A percentile compares a stretch with the other conserved stretches of the same genome.
phyloP scores from a whole-genome alignment of 2,329 filamentous ascomycete genomes.

The Fusarium sp. region DNA sequence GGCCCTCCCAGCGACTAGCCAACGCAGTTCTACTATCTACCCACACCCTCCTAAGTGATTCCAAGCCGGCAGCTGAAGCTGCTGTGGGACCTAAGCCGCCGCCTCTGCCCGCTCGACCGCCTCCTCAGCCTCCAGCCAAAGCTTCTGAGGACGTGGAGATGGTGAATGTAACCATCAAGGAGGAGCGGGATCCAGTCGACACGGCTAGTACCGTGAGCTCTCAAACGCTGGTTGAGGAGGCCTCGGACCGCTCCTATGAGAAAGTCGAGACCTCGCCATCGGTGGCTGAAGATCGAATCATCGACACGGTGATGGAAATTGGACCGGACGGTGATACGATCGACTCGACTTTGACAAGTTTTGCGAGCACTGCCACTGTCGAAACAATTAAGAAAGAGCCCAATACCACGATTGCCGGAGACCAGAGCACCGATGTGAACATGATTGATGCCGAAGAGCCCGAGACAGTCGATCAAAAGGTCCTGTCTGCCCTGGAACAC shows the following conservation, averaged over 20 bases:
- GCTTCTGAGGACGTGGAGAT: conserved; percentile 54
- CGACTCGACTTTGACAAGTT: conserved; percentile 17
- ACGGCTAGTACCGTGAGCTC: conserved; percentile 66
- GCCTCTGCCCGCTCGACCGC: conserved; percentile 66
- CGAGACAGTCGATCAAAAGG: conserved; percentile 62
- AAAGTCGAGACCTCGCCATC: conserved; percentile 48
- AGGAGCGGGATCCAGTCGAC: conserved; percentile 53
- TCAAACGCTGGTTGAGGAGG: conserved; percentile 65
- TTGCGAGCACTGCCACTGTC: conserved; percentile 4
- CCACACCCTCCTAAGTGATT: conserved; percentile 54
- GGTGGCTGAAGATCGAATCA: conserved; percentile 42
- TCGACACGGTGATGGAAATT: conserved; percentile 45
- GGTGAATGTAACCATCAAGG: conserved; percentile 53
- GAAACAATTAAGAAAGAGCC: conserved; percentile 21
- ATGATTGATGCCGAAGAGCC: conserved; percentile 53
- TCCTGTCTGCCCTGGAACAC: conserved; percentile 62
- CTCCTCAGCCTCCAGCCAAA: conserved; percentile 55
- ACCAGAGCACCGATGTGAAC: conserved; percentile 39
- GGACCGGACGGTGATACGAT: conserved; percentile 30
- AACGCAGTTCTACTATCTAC: conserved; percentile 80
- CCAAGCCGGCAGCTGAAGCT: conserved; percentile 49
- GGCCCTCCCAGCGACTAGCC: conserved; percentile 83
- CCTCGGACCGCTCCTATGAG: conserved; percentile 55
- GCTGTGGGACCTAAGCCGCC: conserved; percentile 56
- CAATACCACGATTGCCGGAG: neutral